Evolutionary conservation across 371 early-diverging fungal species (phyloP).

Genomic region (Mucor piriformis): DNA sequence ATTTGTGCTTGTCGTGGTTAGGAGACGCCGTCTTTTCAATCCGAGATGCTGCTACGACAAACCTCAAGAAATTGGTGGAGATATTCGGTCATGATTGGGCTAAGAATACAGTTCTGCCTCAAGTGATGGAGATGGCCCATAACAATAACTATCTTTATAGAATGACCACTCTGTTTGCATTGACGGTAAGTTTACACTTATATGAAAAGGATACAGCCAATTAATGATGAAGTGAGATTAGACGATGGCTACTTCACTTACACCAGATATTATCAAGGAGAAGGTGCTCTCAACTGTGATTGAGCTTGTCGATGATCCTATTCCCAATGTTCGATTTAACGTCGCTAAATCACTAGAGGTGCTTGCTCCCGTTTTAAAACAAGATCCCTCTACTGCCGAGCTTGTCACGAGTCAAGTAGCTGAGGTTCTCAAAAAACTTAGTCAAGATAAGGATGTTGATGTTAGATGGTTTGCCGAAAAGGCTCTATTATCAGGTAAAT

Average conservation of each 20-base stretch:
- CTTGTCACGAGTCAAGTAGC: conserved; percentile 72
- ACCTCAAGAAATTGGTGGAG: conserved; percentile 89
- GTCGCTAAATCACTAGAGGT: conserved; percentile 93
- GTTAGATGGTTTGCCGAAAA: conserved; percentile 91
- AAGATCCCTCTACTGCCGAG: conserved; percentile 58
- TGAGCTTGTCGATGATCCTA: conserved; percentile 85
- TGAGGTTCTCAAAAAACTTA: conserved; percentile 80
- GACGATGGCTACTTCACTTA: conserved; percentile 86
- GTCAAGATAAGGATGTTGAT: conserved; percentile 88
- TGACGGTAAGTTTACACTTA: conserved; percentile 67
- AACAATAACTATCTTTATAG: conserved; percentile 93
- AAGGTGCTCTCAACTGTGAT: conserved; percentile 86
- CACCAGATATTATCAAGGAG: conserved; percentile 88
- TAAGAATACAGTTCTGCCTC: conserved; percentile 87
- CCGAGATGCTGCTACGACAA: conserved; percentile 94
- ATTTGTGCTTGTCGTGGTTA: conserved; percentile 95
- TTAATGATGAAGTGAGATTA: conserved; percentile 26
- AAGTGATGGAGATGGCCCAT: conserved; percentile 85
- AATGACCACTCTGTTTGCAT: conserved; percentile 95
- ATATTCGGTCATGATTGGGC: conserved; percentile 98
- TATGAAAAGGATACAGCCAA: not conserved
- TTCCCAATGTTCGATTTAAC: conserved; percentile 99
- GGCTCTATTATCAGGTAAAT: conserved; percentile 66
- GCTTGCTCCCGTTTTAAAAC: conserved; percentile 78
- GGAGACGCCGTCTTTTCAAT: conserved; percentile 98